Base-by-base conservation (phyloP, 176 grass and related monocot genomes). In the Zizania latifolia region DNA sequence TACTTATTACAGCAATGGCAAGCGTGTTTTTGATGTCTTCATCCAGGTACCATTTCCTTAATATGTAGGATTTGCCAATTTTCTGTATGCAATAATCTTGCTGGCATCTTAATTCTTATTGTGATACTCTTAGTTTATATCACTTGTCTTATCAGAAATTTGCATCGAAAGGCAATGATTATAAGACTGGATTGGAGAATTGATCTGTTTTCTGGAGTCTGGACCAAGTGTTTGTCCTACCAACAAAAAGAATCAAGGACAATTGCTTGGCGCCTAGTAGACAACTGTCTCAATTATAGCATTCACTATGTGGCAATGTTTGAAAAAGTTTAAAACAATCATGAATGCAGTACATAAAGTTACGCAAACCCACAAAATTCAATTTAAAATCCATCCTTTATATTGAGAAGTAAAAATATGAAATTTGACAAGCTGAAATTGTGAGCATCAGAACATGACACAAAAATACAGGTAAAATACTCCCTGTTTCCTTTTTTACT, bases 21-120 rank as follows among this genome's bases (percentile, higher is more conserved):
- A 86, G 44, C 90, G 90, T 40, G 31, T 93, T 66, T 97, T 97
- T 72, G 93, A 97, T 80, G 93, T 93, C 17, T 92, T 90, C 30
- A 86, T 97, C 50, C 93, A 97, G 90, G 93, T 96, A 73, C 24
- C 16, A 6, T 69, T 60, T 27, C 19, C 10, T 22, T 38, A 15
- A 74, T 54, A 2, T 80, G 10, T 69, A 36, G 19, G 23, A 31
- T 65, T 50, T 70, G 38, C 31, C 34, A 34, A 68, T 34, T 34
- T 6, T 33, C 26, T 71, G 4, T 71, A 11, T 71, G 31, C 17
- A 44, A 70, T n/a, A n/a, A n/a, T n/a, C n/a, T n/a, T n/a, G n/a
- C n/a, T n/a, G n/a, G n/a, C n/a, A n/a, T n/a, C n/a, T n/a, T n/a
- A 5, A 60, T 59, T 74, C 71, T 30, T 58, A n/a, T n/a, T n/a